Conservation (phyloP, 129 eudicot species). For the Smallanthus sonchifolius region DNA sequence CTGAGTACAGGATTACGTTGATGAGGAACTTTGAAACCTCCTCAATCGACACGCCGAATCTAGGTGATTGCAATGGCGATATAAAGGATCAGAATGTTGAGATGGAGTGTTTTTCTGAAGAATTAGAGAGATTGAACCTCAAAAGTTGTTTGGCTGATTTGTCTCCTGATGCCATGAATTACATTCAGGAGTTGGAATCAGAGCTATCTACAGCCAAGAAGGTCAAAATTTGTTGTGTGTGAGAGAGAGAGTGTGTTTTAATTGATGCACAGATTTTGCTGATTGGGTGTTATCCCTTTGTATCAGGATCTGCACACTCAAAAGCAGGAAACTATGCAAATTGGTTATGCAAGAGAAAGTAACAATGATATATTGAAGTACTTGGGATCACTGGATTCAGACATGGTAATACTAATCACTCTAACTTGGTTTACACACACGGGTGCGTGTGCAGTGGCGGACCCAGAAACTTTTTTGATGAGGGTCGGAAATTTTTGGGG, state of each 20-base stretch:
- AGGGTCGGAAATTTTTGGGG: no score
- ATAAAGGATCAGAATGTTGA: constrained; percentile 20
- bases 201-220: constrained; percentile 57
- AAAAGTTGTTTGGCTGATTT: constrained; percentile 53
- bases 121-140: constrained; percentile 34
- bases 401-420: constrained; percentile 44
- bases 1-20: constrained; percentile 61
- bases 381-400: constrained; percentile 63
- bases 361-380: constrained; percentile 71
- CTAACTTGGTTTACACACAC: no score
- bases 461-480: no score
- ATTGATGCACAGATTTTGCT: constrained; percentile 20
- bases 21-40: constrained; percentile 63
- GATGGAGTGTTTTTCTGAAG: constrained; percentile 31
- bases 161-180: constrained; percentile 57
- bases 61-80: constrained; percentile 25
- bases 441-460: no score
- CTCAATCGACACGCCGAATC: constrained; percentile 3
- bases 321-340: constrained; percentile 39
- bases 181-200: constrained; percentile 62
- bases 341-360: constrained; percentile 38
- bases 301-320: constrained; percentile 55
- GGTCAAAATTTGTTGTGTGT: constrained; percentile 28
- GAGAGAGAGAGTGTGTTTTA: constrained; percentile 23
- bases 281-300: constrained; percentile 1